Evolutionary conservation across 2,329 filamentous ascomycete species (phyloP).

Genomic region (Ophiostoma sp.): DNA sequence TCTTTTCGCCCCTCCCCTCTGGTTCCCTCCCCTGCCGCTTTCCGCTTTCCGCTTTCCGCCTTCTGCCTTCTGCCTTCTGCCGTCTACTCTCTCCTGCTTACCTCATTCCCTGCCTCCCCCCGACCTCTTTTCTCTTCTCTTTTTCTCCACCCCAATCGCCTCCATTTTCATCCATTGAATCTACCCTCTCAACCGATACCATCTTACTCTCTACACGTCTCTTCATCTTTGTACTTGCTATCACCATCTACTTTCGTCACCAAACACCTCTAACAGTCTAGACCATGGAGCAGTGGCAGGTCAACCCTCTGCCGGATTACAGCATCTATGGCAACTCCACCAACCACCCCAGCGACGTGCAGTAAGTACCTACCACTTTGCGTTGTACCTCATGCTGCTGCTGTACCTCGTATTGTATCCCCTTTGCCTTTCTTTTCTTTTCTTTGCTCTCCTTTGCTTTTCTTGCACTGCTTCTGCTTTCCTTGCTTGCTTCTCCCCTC

Average conservation of each 20-base stretch:
- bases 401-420: neutral
- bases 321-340: conserved; percentile 52
- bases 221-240: neutral
- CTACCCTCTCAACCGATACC: neutral
- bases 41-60: neutral
- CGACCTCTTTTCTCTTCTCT: neutral
- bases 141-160: neutral
- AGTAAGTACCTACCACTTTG: conserved; percentile 44
- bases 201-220: neutral
- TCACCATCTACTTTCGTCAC: neutral
- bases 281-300: conserved; percentile 59
- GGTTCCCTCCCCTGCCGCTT: conserved; percentile 5
- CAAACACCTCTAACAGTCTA: conserved; percentile 27
- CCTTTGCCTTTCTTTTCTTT: neutral
- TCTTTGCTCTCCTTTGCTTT: neutral
- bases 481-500: neutral
- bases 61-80: neutral
- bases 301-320: conserved; percentile 56
- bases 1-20: neutral
- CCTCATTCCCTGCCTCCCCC: neutral
- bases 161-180: neutral
- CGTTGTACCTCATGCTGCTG: conserved; percentile 1
- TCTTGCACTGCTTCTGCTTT: neutral
- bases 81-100: neutral
- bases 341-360: conserved; percentile 51